Evolutionary conservation across 176 grass and related monocot genomes (phyloP), one percentile per base, ranked within the genome.

Genomic region (Cenchrus fungigraminus): DNA sequence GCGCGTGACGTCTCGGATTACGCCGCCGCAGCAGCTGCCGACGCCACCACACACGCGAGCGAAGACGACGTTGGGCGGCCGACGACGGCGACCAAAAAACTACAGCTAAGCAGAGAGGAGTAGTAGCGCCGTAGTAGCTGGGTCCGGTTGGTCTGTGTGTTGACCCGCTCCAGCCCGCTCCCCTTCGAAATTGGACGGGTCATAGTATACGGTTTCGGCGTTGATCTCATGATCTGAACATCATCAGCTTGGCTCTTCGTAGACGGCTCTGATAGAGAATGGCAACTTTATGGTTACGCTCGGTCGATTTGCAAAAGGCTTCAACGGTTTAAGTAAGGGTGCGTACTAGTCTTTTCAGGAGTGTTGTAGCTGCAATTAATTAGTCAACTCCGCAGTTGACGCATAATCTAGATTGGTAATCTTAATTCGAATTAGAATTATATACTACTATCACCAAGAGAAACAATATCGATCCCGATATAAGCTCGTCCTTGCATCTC

Each of bases 1-100:
- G 4, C 9, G 28, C 12, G 50, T 72, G 83, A 90, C 78, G 83
- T 86, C 22, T 56, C 19, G 50, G 79, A 82, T 82, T 78, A 86
- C 79, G 83, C 50, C 53, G 79, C n/a, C 28, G 77, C 13, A 19
- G 47, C 57, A 7, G 55, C 73, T 65, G 86, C 58, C 57, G 83
- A 77, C 88, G 71, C 78, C 72, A 56, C 29, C 65, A 42, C 80
- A 52, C 10, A 58, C 52, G 46, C 22, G 71, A 12, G 63, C 44
- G 6, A 6, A 4, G 8, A 45, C 44, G 56, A 55, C 12, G 55
- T 13, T 45, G 53, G 31, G 62, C 71, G 71, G 32, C 25, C 67
- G 22, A 22, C 19, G 69, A 62, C 78, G 40, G 15, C 52, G 60
- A 3, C 2, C 10, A 54, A 52, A 49, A 40, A 40, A 40, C 71